Evolutionary conservation across 345 rosid species (phyloP).

Genomic region (Populus tremula): DNA sequence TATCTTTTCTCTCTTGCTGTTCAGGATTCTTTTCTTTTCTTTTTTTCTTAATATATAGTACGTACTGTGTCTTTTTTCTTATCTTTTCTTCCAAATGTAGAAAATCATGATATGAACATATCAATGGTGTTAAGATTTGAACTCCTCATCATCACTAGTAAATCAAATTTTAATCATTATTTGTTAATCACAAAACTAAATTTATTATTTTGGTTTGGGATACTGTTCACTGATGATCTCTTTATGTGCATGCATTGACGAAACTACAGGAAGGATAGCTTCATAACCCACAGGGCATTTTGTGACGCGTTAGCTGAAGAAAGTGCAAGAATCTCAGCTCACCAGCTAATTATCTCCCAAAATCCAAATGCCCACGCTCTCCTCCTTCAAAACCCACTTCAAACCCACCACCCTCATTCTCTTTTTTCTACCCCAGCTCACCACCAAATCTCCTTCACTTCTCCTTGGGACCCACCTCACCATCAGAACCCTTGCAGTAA

Average conservation of each 20-base stretch:
- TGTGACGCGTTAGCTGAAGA: conserved; percentile 93
- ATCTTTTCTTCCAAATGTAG: neutral
- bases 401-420: conserved; percentile 12
- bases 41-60: too few species aligned
- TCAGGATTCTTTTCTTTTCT: too few species aligned
- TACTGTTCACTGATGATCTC: neutral
- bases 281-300: conserved; percentile 87
- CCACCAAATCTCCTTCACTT: conserved; percentile 24
- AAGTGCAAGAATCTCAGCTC: conserved; percentile 66
- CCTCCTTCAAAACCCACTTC: conserved; percentile 22
- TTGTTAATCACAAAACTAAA: neutral
- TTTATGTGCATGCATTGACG: neutral
- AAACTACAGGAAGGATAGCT: conserved; percentile 85
- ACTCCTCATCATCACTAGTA: neutral
- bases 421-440: conserved; percentile 32
- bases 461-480: conserved; percentile 34
- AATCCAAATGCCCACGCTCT: conserved; percentile 19
- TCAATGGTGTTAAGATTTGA: neutral
- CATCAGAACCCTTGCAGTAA: conserved; percentile 38
- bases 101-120: neutral
- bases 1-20: neutral
- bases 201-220: neutral
- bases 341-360: conserved; percentile 26
- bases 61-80: neutral
- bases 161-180: neutral